Base-by-base conservation (phyloP, 768 basidiomycete genomes). In the Hericium rajendrae region DNA sequence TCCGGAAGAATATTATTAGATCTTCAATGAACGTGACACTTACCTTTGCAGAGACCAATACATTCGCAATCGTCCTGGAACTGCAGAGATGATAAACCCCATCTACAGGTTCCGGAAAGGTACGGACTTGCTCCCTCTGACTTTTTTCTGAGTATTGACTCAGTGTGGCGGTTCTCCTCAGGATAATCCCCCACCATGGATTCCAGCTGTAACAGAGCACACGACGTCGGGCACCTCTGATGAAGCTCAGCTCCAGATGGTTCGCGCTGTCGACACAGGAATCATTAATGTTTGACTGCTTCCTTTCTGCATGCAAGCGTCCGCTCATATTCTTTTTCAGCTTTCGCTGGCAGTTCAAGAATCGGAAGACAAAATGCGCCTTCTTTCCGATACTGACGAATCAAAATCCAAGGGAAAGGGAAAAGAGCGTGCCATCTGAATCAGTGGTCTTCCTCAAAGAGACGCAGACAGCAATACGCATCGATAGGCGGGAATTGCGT, bases 41-140 rank as follows among this genome's bases (percentile, higher is more conserved):
- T 38, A 32, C n/a, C 32, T 26, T 26, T 15, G 18, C 58, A 84
- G 86, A 83, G 56, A 84, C 91, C 58, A 74, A 81, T 18, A 87
- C 90, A 0, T 95, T 94, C 64, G 84, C 85, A 1, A 81, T 95
- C 56, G 68, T 92, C n/a, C 70, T 94, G 20, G 93, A 94, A 65
- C 77, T 93, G 54, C 79, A 79, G 63, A n/a, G 87, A 90, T 54
- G 80, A 83, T 48, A 75, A 72, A 54, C 76, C 8, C 86, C 86
- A 0, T 72, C 80, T 4, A 73, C 74, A 3, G 74, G 75, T 0
- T 72, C 74, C 13, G 75, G 73, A 22, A 79, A 84, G 66, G 81
- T 70, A 58, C 38, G 58, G 48, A 3, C 48, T 56, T 38, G 41
- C 32, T 16, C 22, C 9, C 5, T 32, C 32, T 32, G 32, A 32